phyloP scores from a whole-genome alignment of 2,329 filamentous ascomycete species.

The Cladosporium cucumerinum region DNA sequence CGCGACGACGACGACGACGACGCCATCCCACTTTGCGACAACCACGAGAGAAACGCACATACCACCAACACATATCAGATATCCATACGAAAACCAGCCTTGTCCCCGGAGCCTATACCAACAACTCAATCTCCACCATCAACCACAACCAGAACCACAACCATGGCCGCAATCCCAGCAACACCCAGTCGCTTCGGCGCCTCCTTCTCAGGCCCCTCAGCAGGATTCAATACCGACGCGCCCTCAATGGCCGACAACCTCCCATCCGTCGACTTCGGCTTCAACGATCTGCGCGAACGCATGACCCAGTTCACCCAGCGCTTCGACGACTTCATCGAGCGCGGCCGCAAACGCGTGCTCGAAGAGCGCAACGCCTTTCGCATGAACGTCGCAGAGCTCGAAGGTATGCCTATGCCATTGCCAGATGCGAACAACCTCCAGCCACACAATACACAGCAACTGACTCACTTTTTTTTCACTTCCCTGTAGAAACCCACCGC shows the following conservation, averaged over 20 bases:
- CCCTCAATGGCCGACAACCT: slow-evolving; percentile 73
- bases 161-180: slow-evolving; percentile 31
- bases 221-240: slow-evolving; percentile 50
- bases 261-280: slow-evolving; percentile 90
- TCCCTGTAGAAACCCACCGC: slow-evolving; percentile 16
- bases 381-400: slow-evolving; percentile 81
- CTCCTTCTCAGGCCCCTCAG: slow-evolving; percentile 61
- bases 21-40: background rate
- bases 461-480: slow-evolving; percentile 13
- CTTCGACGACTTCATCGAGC: slow-evolving; percentile 93
- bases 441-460: too few relatives aligned
- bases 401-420: slow-evolving; percentile 72
- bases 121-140: background rate
- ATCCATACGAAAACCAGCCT: background rate
- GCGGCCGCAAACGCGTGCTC: slow-evolving; percentile 80
- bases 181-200: slow-evolving; percentile 62
- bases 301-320: slow-evolving; percentile 88
- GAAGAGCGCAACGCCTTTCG: slow-evolving; percentile 94
- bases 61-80: background rate
- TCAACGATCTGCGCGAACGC: slow-evolving; percentile 89
- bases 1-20: background rate
- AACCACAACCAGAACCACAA: background rate
- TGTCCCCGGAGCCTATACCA: background rate
- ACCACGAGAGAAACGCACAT: background rate
- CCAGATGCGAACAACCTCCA: too few relatives aligned